These are phyloP conservation scores for Colletotrichum horii DNA, from an alignment of 2,329 filamentous ascomycete species.

Conservation along the genomic window DNA sequence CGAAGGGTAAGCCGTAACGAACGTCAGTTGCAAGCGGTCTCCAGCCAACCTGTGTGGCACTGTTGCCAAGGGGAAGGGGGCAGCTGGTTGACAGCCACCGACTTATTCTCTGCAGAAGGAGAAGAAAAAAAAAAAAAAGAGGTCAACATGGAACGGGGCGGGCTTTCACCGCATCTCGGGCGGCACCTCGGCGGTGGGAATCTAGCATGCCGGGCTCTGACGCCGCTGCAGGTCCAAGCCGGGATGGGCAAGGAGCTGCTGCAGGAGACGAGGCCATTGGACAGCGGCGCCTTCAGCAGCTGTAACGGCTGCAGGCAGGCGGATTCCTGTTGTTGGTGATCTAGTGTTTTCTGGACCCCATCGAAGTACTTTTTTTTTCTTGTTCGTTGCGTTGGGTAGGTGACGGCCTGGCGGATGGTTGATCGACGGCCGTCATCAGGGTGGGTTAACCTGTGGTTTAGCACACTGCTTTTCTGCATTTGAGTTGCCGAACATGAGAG, in stretches of 20 bases:
- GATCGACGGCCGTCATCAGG: not conserved
- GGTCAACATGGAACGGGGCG: not conserved
- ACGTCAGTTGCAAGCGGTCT: not conserved
- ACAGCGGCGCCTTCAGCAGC: constrained; percentile 1
- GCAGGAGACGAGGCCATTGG: constrained; percentile 7
- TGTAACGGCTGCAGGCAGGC: not conserved
- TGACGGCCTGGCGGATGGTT: not conserved
- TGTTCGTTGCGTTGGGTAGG: not conserved
- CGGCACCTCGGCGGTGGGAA: constrained; percentile 13
- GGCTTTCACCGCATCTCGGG: constrained; percentile 20
- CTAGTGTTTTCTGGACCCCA: not conserved
- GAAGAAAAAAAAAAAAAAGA: not conserved
- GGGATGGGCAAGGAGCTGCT: constrained; percentile 10
- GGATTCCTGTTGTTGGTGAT: constrained; percentile 7
- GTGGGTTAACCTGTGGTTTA: not conserved
- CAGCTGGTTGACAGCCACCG: not conserved
- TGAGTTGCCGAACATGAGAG: not conserved
- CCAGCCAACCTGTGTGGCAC: not conserved
- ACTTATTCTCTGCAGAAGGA: not conserved
- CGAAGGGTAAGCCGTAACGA: not conserved
- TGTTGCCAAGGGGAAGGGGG: not conserved
- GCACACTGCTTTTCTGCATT: not conserved
- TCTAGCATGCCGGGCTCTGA: constrained; percentile 7
- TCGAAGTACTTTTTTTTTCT: not conserved
- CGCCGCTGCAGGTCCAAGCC: constrained; percentile 17